These are phyloP conservation scores for Colletotrichum chrysophilum DNA, from an alignment of 2,329 filamentous ascomycete species.

Conservation along the genomic window DNA sequence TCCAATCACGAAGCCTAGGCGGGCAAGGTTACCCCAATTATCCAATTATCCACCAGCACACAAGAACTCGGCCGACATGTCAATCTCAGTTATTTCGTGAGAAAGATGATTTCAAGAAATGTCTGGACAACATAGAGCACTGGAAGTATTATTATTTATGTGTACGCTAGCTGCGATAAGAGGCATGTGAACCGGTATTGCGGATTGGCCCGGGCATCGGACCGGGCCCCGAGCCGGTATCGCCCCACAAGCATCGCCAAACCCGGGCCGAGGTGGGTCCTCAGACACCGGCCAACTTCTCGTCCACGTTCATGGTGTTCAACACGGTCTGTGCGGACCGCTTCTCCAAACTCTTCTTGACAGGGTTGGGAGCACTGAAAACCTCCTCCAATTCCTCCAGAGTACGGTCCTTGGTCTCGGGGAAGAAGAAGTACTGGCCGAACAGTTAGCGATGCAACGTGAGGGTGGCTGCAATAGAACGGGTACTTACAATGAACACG, in stretches of 20 bases:
- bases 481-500: conserved; percentile 33
- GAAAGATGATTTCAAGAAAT: not conserved
- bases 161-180: not conserved
- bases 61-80: not conserved
- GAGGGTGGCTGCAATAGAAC: not conserved
- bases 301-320: conserved; percentile 18
- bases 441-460: not conserved
- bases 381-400: conserved; percentile 61
- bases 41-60: not conserved
- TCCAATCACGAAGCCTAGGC: not conserved
- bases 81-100: not conserved
- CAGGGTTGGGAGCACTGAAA: conserved; percentile 49
- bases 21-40: not conserved
- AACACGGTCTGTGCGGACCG: conserved; percentile 47
- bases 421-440: conserved; percentile 51
- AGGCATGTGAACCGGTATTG: not conserved
- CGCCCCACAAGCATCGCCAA: not conserved
- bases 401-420: conserved; percentile 50
- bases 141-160: not conserved
- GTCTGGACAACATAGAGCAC: not conserved
- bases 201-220: not conserved
- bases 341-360: conserved; percentile 46
- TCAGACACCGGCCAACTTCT: conserved; percentile 35
- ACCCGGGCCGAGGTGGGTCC: conserved; percentile 19
- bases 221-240: not conserved